Evolutionary conservation across 164 flowering plant species (phyloP).

Genomic region (Magnolia sinica): DNA sequence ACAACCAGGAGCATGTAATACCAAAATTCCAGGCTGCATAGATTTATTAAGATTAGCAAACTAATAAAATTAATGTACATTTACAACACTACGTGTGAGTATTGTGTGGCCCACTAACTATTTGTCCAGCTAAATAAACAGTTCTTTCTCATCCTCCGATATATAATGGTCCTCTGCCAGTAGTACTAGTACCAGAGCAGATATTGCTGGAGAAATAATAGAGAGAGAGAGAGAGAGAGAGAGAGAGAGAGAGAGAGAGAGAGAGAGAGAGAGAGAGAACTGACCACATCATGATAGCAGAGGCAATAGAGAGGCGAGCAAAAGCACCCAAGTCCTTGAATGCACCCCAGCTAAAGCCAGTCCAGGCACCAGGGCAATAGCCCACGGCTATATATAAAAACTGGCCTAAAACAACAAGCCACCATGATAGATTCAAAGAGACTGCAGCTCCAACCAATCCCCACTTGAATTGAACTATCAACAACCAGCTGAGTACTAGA

Average conservation of each 20-base stretch:
- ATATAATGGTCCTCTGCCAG: no score
- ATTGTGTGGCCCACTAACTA: background rate
- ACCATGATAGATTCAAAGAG: constrained; percentile 49
- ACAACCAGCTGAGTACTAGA: constrained; percentile 39
- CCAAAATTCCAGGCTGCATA: constrained; percentile 43
- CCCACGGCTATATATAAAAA: constrained; percentile 34
- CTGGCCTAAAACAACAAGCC: constrained; percentile 45
- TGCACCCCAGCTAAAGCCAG: constrained; percentile 50
- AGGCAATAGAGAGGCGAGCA: constrained; percentile 49
- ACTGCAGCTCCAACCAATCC: constrained; percentile 49
- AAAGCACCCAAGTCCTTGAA: constrained; percentile 53
- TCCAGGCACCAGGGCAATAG: constrained; percentile 47
- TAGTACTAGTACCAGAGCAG: background rate
- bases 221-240: no score
- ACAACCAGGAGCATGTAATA: constrained; percentile 36
- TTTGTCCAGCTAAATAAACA: background rate
- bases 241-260: no score
- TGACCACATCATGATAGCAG: constrained; percentile 73
- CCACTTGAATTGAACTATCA: constrained; percentile 31
- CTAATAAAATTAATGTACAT: background rate
- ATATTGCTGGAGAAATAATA: background rate
- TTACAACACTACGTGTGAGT: background rate
- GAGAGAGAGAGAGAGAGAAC: background rate
- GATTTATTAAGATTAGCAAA: background rate
- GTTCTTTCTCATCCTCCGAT: no score